Evolutionary conservation across 164 flowering plant genomes (phyloP), one percentile per base, ranked within the genome.

Genomic region (Sextonia rubra): DNA sequence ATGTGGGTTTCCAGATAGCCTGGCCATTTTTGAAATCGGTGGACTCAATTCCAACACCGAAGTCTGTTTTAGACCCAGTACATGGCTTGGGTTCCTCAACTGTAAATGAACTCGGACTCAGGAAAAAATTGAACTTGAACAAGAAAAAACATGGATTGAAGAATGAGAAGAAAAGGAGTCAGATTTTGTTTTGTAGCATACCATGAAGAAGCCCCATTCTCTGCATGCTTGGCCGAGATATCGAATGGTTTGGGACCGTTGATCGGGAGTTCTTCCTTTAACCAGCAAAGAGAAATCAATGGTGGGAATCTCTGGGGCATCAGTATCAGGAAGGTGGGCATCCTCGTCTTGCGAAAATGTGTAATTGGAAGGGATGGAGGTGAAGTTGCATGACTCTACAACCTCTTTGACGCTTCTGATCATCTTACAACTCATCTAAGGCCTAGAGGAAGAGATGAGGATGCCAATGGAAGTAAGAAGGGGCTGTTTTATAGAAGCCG

Each of bases 181-280:
- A 30, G 14, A 12, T 23, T 9, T n/a, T 18, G 37, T 30, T 37
- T 30, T 37, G 44, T 37, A 37, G 44, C 23, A 1, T 81, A 89
- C 93, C 87, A 82, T 82, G 84, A 92, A 92, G 86, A 90, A 88
- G n/a, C 95, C 95, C 97, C 97, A 92, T 3, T 89, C 87, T 12
- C 64, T 76, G 70, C 95, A 88, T 0, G 94, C 96, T 8, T 77
- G 63, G 60, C 79, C 83, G 20, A 92, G 86, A 25, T 84, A 78
- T 0, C 77, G 76, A 76, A 92, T 70, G 47, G 66, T 67, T 74
- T 79, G 74, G 60, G 86, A 82, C 22, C 92, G 86, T 77, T 81
- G 88, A 48, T 79, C 73, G 9, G 86, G 83, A 52, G 73, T 47
- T 7, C 66, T 47, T 7, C 66, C 69, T 1, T 87, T 83, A 3